Evolutionary conservation across 1,139 yeast species (phyloP), one percentile per base, ranked within the genome.

Genomic region (Candida sanyaensis): DNA sequence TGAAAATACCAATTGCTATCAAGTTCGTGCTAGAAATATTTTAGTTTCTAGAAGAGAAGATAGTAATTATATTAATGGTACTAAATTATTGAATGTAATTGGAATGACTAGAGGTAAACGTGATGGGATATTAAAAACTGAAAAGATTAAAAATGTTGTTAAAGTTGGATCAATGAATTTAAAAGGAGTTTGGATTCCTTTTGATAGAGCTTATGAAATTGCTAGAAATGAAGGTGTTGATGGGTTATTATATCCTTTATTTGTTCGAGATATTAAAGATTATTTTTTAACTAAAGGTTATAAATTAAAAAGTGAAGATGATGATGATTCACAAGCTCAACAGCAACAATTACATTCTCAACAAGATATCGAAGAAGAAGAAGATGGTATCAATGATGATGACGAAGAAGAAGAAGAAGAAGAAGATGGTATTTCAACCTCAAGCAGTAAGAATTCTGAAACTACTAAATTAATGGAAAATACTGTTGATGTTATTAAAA

Each of bases 51-150:
- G 85, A 28, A 62, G 85, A 27, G 79, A 76, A 52, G 84, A 80
- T 57, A 75, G 71, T 23, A 68, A 78, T 55, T 80, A 69, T 63
- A 67, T 80, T 40, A 80, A 80, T 54, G 85, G 84, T 0, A 80
- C 85, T 7, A 80, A 80, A 54, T 75, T 92, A 55, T 74, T 92
- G 53, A 92, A 92, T 64, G 97, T 91, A 26, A 93, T 97, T 10
- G 93, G 91, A 48, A 88, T 93, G 93, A 90, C 97, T 10, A 80
- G 99, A 55, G 99, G 99, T 11, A 85, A 96, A 55, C 79, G 99
- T 55, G 99, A 92, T 68, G 97, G 98, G 10, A 87, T 93, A 53
- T 74, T 80, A 41, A 80, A 80, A 52, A 63, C 76, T 3, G 84
- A 80, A 52, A 71, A 68, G 51, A 58, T 61, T 4, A 66, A 78